These are phyloP conservation scores for Phytomonas sp. DNA, from an alignment of 208 protist species.

Conservation along the genomic window DNA sequence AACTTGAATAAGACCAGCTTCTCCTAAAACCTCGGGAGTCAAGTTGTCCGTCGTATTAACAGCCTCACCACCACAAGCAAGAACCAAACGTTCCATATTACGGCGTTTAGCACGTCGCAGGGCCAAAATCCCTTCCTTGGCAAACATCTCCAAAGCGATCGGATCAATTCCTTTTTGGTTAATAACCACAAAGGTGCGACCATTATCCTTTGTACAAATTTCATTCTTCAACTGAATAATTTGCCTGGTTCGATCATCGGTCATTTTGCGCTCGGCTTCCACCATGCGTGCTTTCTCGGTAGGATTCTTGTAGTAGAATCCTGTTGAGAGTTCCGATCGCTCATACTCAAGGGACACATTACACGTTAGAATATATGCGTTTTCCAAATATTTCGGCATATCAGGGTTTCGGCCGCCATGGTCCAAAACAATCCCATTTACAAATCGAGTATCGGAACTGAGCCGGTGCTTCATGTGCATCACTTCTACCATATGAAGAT, in stretches of 20 bases:
- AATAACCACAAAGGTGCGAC: slow-evolving; percentile 97
- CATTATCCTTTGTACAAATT: slow-evolving; percentile 91
- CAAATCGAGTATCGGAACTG: slow-evolving; percentile 93
- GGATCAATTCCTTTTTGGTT: slow-evolving; percentile 99
- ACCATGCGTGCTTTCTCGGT: slow-evolving; percentile 97
- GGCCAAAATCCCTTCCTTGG: slow-evolving; percentile 98
- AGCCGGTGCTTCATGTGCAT: slow-evolving; percentile 99
- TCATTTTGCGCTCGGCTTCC: slow-evolving; percentile 94
- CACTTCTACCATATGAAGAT: slow-evolving; percentile 99
- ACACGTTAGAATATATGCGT: slow-evolving; percentile 97
- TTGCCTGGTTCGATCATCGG: slow-evolving; percentile 94
- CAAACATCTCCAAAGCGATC: slow-evolving; percentile 98
- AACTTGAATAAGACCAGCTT: slow-evolving; percentile 97
- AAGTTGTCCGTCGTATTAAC: slow-evolving; percentile 98
- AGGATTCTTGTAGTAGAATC: slow-evolving; percentile 97
- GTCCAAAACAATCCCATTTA: slow-evolving; percentile 99
- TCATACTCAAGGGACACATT: slow-evolving; percentile 99
- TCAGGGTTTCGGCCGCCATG: slow-evolving; percentile 99
- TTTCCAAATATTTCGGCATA: slow-evolving; percentile 96
- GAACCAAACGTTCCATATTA: slow-evolving; percentile 98
- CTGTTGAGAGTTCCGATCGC: slow-evolving; percentile 97
- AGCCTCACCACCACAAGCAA: slow-evolving; percentile 96
- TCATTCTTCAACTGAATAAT: slow-evolving; percentile 99
- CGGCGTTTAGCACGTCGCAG: slow-evolving; percentile 98
- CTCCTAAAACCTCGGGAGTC: slow-evolving; percentile 90